A percentile compares a stretch with the other conserved stretches of the same genome.
Evolutionary conservation across 257 asterid genomes (phyloP).

Genomic region (Solanum raphanifolium): DNA sequence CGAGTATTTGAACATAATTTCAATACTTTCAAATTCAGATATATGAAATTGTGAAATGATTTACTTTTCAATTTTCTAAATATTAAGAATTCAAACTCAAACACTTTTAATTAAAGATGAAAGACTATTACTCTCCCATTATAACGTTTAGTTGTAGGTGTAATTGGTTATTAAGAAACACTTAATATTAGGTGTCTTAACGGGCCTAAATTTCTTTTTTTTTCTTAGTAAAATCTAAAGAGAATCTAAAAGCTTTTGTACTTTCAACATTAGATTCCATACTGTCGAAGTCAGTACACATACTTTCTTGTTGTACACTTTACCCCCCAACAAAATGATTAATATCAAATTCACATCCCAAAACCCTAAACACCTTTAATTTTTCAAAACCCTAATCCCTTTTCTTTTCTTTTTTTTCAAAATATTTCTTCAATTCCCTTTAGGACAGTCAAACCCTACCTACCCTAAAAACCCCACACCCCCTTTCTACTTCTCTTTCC

Average conservation of each 20-base stretch:
- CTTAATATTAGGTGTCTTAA: background rate
- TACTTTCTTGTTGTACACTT: background rate
- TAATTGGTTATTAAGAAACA: background rate
- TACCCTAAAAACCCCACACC: constrained; percentile 31
- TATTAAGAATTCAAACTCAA: background rate
- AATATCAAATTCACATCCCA: background rate
- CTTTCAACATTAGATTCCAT: background rate
- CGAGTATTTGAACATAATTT: too few species aligned
- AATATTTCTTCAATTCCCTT: background rate
- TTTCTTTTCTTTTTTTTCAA: background rate
- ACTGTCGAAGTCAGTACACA: background rate
- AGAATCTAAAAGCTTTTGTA: background rate
- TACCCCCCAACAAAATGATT: background rate
- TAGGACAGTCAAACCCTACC: constrained; percentile 35
- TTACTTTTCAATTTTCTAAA: too few species aligned
- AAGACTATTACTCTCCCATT: background rate
- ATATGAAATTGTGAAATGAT: too few species aligned
- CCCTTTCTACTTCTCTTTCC: constrained; percentile 3
- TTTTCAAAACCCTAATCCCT: background rate
- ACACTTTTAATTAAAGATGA: too few species aligned
- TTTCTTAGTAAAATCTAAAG: background rate
- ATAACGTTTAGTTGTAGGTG: background rate
- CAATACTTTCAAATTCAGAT: fast-evolving
- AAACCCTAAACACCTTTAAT: background rate
- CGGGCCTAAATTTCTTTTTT: background rate